phyloP scores from a whole-genome alignment of 2,329 filamentous ascomycete genomes.

The Shiraia bambusicola region DNA sequence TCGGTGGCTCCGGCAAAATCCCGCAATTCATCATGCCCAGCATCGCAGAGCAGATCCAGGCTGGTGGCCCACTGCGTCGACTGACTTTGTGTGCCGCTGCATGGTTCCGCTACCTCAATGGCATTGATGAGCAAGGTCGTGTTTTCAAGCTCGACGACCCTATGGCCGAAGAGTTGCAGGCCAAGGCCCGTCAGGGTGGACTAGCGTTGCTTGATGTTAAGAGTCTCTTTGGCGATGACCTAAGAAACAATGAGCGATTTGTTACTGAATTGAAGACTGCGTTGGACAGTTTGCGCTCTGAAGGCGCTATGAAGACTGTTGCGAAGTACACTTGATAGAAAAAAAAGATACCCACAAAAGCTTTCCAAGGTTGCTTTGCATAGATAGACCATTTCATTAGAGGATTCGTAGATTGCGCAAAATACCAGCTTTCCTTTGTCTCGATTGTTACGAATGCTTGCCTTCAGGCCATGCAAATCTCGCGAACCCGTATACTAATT shows the following conservation, averaged over 20 bases:
- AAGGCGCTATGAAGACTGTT: conserved; percentile 25
- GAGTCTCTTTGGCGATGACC: conserved; percentile 29
- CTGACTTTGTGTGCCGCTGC: conserved; percentile 28
- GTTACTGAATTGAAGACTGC: conserved; percentile 26
- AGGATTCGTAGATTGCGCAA: too few species aligned
- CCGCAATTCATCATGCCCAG: conserved; percentile 35
- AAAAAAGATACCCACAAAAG: too few species aligned
- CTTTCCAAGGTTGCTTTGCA: too few species aligned
- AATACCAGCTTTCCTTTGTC: too few species aligned
- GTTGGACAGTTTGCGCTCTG: conserved; percentile 20
- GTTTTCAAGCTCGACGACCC: conserved; percentile 28
- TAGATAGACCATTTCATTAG: too few species aligned
- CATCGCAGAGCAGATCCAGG: conserved; percentile 31
- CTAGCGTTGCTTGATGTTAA: conserved; percentile 18
- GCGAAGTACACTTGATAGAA: conserved; percentile 19
- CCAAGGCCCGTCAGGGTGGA: conserved; percentile 20
- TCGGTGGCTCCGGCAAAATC: conserved; percentile 34
- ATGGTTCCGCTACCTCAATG: conserved; percentile 33
- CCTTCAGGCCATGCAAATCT: too few species aligned
- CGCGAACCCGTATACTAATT: too few species aligned
- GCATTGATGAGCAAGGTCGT: conserved; percentile 25
- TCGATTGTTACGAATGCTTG: too few species aligned
- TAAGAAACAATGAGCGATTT: conserved; percentile 30
- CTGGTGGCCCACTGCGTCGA: conserved; percentile 25
- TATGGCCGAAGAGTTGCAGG: conserved; percentile 28